Percentiles rank a stretch among this genome's conserved stretches.
Evolutionary conservation across 2,329 filamentous ascomycete species (phyloP).

Genomic region (Calonectria hawksworthii): DNA sequence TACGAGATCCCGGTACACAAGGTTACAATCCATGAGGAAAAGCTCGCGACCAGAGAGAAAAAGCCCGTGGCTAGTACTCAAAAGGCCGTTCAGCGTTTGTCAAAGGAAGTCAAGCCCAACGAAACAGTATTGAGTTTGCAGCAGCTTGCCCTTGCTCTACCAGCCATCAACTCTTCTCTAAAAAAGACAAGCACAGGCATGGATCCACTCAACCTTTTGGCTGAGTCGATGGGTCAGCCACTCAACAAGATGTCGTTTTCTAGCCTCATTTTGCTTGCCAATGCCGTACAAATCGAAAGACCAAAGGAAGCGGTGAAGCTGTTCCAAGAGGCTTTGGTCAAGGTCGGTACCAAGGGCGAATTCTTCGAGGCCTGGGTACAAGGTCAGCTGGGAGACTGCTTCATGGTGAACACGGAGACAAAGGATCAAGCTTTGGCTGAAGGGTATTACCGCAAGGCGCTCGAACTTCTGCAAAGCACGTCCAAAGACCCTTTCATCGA

Average conservation of each 20-base stretch:
- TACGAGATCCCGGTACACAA: not conserved
- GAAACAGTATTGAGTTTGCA: not conserved
- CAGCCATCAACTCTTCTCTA: not conserved
- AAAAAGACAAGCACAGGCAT: not conserved
- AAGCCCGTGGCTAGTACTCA: not conserved
- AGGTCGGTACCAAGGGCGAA: not conserved
- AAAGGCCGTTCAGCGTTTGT: not conserved
- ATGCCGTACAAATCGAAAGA: not conserved
- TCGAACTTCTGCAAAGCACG: not conserved
- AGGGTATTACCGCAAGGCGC: not conserved
- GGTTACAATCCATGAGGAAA: not conserved
- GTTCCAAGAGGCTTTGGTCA: not conserved
- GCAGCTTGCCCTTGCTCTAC: not conserved
- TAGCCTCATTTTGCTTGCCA: not conserved
- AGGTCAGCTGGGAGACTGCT: not conserved
- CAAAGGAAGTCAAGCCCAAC: not conserved
- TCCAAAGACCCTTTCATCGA: not conserved
- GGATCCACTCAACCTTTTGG: not conserved
- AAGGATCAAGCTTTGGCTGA: not conserved
- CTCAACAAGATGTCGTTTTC: slow-evolving; percentile 2
- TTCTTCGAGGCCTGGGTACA: not conserved
- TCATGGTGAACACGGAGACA: not conserved
- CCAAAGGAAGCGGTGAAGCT: not conserved
- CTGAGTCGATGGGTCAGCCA: not conserved
- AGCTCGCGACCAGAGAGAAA: not conserved